Conservation (phyloP, 2,329 filamentous ascomycete species). For the Verticillium nubilum region DNA sequence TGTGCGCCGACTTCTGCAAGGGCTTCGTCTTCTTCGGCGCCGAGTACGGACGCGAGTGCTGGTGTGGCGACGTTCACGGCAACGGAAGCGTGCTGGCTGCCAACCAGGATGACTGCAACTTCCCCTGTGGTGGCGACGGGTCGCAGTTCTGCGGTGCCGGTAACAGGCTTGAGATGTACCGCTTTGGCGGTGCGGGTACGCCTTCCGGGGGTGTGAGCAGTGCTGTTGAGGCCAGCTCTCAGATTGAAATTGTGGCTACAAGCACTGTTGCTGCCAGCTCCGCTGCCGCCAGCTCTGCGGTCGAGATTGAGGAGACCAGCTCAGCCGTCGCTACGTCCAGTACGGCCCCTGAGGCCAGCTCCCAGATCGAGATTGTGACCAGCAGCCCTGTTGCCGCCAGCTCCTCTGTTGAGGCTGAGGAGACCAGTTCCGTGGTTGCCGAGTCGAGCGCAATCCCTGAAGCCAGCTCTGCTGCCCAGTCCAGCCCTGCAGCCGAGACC, state of each 20-base stretch:
- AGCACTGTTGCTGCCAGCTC: not conserved
- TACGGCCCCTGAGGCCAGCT: not conserved
- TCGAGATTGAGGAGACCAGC: not conserved
- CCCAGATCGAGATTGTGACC: too few relatives aligned
- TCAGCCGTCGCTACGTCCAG: not conserved
- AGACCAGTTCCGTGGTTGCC: not conserved
- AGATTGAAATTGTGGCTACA: not conserved
- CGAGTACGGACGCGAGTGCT: slow-evolving; percentile 32
- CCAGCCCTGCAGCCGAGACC: too few relatives aligned
- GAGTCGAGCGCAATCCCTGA: not conserved
- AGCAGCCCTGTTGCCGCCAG: not conserved
- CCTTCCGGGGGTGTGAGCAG: not conserved
- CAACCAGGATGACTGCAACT: slow-evolving; percentile 26
- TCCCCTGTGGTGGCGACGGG: slow-evolving; percentile 24
- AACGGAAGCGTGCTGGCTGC: slow-evolving; percentile 18
- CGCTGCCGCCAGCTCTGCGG: not conserved
- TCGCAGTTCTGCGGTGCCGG: slow-evolving; percentile 29
- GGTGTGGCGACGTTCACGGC: slow-evolving; percentile 27
- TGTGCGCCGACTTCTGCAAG: slow-evolving; percentile 23
- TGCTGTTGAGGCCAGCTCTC: not conserved
- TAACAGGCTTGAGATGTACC: slow-evolving; percentile 25
- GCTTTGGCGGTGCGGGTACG: not conserved
- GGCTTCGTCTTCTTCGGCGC: slow-evolving; percentile 24
- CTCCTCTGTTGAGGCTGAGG: not conserved
- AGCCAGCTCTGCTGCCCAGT: not conserved